These are phyloP conservation scores for Paraconiothyrium sp. DNA, from an alignment of 2,329 filamentous ascomycete genomes.

Conservation along the genomic window DNA sequence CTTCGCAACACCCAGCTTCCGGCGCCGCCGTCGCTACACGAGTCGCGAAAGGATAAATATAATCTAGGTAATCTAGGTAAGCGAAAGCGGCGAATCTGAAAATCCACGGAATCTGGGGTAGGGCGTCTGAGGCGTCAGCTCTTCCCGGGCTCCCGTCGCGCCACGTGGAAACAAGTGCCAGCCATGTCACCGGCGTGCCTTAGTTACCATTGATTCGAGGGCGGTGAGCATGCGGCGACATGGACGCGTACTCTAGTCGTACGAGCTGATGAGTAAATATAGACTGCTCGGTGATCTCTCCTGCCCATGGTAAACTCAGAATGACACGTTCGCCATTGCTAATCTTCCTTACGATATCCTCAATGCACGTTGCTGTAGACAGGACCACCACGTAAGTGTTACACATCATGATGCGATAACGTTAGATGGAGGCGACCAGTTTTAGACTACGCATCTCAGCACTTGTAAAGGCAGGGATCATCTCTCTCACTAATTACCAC, in stretches of 20 bases:
- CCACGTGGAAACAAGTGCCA: slow-evolving; percentile 6
- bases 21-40: neutral
- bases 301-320: neutral
- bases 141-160: slow-evolving; percentile 8
- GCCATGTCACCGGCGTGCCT: slow-evolving; percentile 3
- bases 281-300: neutral
- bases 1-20: neutral
- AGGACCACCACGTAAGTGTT: too few species aligned
- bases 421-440: too few species aligned
- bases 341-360: neutral
- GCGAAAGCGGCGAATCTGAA: slow-evolving; percentile 8
- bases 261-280: slow-evolving; percentile 16
- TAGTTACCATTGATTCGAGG: slow-evolving; percentile 13
- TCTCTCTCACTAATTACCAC: too few species aligned
- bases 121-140: slow-evolving; percentile 13
- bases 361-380: too few species aligned
- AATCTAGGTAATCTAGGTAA: neutral
- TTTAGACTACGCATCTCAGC: too few species aligned
- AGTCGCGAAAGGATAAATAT: neutral
- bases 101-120: slow-evolving; percentile 15
- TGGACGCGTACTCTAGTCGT: slow-evolving; percentile 3
- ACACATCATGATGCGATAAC: too few species aligned
- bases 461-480: too few species aligned
- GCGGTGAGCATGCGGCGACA: slow-evolving; percentile 12
- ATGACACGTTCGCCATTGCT: neutral